Evolutionary conservation across 371 early-diverging fungal species (phyloP).

Genomic region (Syncephalastrum racemosum): DNA sequence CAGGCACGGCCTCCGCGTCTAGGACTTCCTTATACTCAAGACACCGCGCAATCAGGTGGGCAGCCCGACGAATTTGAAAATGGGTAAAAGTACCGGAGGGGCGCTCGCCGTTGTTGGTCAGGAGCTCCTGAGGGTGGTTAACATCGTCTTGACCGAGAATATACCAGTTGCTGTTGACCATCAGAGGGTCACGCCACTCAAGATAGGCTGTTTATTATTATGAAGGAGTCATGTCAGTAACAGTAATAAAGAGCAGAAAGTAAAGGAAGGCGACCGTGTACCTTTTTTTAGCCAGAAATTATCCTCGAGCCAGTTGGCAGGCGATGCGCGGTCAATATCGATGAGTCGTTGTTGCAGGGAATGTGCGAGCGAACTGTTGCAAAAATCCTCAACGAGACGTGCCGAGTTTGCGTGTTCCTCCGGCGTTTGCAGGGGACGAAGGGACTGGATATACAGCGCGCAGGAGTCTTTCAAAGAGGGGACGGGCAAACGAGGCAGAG

Average conservation of each 20-base stretch:
- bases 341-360: constrained; percentile 59
- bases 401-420: constrained; percentile 32
- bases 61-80: constrained; percentile 85
- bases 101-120: constrained; percentile 33
- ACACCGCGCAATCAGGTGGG: constrained; percentile 69
- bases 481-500: constrained; percentile 79
- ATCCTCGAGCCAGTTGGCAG: constrained; percentile 87
- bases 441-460: constrained; percentile 66
- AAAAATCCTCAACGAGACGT: constrained; percentile 34
- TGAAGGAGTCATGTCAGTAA: not conserved
- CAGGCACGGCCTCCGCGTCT: constrained; percentile 54
- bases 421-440: constrained; percentile 60
- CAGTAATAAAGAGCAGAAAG: not conserved
- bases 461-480: constrained; percentile 76
- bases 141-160: constrained; percentile 68
- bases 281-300: constrained; percentile 81
- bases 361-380: constrained; percentile 24
- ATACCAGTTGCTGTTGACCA: constrained; percentile 93
- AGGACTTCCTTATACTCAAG: constrained; percentile 75
- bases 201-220: constrained; percentile 69
- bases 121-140: constrained; percentile 57
- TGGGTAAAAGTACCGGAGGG: constrained; percentile 58
- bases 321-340: constrained; percentile 60
- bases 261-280: constrained; percentile 3
- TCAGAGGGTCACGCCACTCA: constrained; percentile 84